Conservation (phyloP, 257 asterid species). For the Solanum chiquidenum region DNA sequence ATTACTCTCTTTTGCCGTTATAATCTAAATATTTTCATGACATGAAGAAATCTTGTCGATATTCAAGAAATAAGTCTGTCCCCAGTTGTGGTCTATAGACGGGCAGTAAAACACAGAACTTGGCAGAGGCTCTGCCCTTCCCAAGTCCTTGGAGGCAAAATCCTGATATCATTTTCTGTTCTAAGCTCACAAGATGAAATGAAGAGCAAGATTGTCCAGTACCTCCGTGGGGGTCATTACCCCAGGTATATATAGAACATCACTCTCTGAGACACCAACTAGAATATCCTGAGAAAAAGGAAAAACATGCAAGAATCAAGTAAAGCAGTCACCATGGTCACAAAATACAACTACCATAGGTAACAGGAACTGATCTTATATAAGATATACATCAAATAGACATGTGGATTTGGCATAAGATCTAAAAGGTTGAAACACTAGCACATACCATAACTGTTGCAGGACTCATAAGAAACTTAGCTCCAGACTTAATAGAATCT, state of each 20-base stretch:
- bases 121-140: neutral
- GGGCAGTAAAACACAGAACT: neutral
- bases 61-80: neutral
- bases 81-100: neutral
- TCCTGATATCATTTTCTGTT: neutral
- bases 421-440: neutral
- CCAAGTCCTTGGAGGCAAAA: neutral
- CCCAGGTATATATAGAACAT: conserved; percentile 76
- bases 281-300: conserved; percentile 43
- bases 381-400: neutral
- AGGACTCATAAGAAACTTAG: conserved; percentile 85
- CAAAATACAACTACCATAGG: neutral
- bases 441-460: conserved; percentile 55
- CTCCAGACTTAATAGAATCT: conserved; percentile 49
- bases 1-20: neutral
- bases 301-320: neutral
- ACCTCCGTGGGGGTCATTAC: conserved; percentile 89
- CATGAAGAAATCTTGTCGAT: neutral
- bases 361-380: neutral
- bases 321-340: neutral
- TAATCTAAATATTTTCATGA: neutral
- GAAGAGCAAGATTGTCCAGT: neutral
- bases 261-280: conserved; percentile 33
- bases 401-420: neutral
- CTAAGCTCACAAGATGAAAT: neutral